Evolutionary conservation across 2,329 filamentous ascomycete species (phyloP), one percentile per base, ranked within the genome.

Genomic region (Diaporthe caulivora): DNA sequence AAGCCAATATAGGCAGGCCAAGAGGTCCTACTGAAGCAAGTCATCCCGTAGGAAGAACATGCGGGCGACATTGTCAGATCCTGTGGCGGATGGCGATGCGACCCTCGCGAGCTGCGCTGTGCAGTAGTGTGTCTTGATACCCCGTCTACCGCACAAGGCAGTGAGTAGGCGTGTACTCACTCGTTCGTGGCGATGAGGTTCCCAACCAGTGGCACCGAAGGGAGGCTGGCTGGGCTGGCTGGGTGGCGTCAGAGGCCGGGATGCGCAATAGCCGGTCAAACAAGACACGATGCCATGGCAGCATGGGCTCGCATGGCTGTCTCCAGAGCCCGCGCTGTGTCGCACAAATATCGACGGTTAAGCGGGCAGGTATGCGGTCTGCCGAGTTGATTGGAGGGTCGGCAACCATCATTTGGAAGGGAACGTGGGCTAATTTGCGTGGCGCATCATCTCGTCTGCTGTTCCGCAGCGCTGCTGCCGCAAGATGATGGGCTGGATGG

Each of bases 191-290:
- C 15, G 24, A 29, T 9, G n/a, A 29, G 57, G 37, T 62, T 34
- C 55, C 57, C 57, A 62, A 62, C 44, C 57, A 44, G 57, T 62
- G 37, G 37, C 24, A 7, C 37, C 13, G 24, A 21, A 29, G 42
- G 11, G 37, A 40, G n/a, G 40, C 58, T 31, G 58, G 58, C 40
- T 47, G 58, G 37, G 40, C 40, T 29, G 42, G 31, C n/a, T 67
- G 60, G 29, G 47, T 53, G 62, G 44, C 49, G 44, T 26, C 44
- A 53, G 40, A n/a, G 29, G 6, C 62, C n/a, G 15, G 62, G 62
- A 29, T 40, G n/a, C 62, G 31, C n/a, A 21, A 40, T 53, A 40
- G 62, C 47, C 62, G 62, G 62, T 53, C 62, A 40, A 67, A 67
- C 44, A 53, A n/a, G 31, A 24, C 21, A 40, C 8, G 37, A 40